Percentiles rank a stretch among this genome's conserved stretches.
Conservation (phyloP, 2,329 filamentous ascomycete genomes). For the Aureobasidium sp. region DNA sequence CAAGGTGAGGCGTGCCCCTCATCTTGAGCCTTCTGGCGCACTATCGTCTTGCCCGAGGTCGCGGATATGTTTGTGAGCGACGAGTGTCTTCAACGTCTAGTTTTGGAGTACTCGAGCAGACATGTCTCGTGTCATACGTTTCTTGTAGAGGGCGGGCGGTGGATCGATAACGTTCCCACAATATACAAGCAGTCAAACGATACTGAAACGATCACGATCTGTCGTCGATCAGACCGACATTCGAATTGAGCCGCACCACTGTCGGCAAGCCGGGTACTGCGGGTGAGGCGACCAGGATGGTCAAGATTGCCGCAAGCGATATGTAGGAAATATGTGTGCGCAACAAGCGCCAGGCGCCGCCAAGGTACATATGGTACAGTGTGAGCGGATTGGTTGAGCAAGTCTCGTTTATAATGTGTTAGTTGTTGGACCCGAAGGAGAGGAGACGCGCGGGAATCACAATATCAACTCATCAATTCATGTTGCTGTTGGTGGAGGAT, state of each 20-base stretch:
- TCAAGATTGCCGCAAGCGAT: constrained; percentile 9
- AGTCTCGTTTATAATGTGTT: not conserved
- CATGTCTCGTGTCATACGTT: not conserved
- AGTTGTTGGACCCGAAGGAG: not conserved
- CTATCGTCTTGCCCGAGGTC: not conserved
- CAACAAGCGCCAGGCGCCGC: constrained; percentile 3
- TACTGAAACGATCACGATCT: constrained; percentile 5
- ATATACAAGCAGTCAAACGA: not conserved
- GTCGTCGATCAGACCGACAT: not conserved
- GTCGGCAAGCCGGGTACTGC: not conserved
- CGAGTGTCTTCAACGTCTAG: not conserved
- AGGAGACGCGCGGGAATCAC: constrained; percentile 7
- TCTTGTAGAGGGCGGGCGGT: not conserved
- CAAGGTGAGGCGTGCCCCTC: not conserved
- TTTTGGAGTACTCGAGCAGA: not conserved
- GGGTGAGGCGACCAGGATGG: not conserved
- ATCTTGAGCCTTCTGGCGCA: not conserved
- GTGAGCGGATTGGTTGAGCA: not conserved
- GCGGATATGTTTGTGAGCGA: not conserved
- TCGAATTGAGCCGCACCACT: not conserved
- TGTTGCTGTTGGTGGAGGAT: not conserved
- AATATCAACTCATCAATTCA: not conserved
- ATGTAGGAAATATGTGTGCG: not conserved
- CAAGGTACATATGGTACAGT: not conserved
- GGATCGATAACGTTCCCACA: not conserved